Conservation (phyloP, 768 basidiomycete genomes). For the Lactarius psammicola region DNA sequence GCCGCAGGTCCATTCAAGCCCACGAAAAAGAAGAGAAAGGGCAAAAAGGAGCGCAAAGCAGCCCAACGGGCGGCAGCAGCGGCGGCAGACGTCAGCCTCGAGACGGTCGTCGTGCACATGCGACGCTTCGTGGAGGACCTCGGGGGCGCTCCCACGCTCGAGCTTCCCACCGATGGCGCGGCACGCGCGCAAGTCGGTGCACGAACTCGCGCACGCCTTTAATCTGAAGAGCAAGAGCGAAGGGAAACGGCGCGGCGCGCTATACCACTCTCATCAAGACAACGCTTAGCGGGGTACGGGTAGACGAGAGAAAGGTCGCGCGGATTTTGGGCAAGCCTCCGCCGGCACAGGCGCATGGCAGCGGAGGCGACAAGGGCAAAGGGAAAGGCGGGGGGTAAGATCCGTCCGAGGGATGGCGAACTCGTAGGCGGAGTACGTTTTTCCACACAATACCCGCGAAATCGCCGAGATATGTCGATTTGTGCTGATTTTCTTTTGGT, state of each 20-base stretch:
- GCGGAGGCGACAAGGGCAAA: too few relatives aligned
- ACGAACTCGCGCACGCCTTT: constrained; percentile 76
- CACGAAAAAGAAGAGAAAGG: constrained; percentile 60
- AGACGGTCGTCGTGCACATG: constrained; percentile 59
- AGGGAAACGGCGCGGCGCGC: constrained; percentile 60
- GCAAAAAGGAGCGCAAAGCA: constrained; percentile 64
- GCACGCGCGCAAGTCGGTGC: constrained; percentile 65
- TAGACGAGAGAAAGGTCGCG: constrained; percentile 58
- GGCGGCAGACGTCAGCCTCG: constrained; percentile 46
- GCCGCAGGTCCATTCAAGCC: constrained; percentile 51
- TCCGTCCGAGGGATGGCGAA: too few relatives aligned
- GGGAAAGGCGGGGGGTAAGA: too few relatives aligned
- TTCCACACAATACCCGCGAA: too few relatives aligned
- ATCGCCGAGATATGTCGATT: too few relatives aligned
- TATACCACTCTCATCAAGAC: constrained; percentile 80
- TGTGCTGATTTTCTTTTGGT: too few relatives aligned
- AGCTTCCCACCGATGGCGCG: constrained; percentile 79
- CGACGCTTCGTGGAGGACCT: constrained; percentile 62
- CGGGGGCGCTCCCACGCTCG: constrained; percentile 51
- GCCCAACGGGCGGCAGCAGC: constrained; percentile 33
- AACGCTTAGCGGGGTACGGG: constrained; percentile 48
- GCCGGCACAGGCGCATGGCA: too few relatives aligned
- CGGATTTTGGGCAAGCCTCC: too few relatives aligned
- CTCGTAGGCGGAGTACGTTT: too few relatives aligned
- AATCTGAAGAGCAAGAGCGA: constrained; percentile 74